phyloP scores from a whole-genome alignment of 1,284 basidiomycete genomes.

The Ustilago xerochloae region DNA sequence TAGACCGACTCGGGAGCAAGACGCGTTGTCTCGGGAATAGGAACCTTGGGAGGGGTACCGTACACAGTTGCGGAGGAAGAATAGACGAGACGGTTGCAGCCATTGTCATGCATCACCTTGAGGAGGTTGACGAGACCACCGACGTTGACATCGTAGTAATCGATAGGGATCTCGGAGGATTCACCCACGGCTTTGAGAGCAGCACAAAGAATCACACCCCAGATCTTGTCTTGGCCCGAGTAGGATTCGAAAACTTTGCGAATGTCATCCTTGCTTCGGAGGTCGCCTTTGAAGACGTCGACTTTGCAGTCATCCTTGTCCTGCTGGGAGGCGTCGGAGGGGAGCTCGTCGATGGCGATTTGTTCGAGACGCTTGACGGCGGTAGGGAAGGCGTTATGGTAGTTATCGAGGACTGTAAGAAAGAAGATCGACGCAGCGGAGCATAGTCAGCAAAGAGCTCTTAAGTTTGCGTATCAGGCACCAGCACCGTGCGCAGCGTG shows the following conservation, averaged over 20 bases:
- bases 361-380: constrained; percentile 80
- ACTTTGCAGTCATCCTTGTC: constrained; percentile 81
- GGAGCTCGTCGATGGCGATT: constrained; percentile 79
- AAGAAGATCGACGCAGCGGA: background rate
- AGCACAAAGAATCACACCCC: constrained; percentile 95
- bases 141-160: constrained; percentile 69
- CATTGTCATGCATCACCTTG: constrained; percentile 79
- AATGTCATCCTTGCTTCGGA: constrained; percentile 58
- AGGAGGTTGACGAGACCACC: constrained; percentile 63
- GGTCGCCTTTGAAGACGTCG: constrained; percentile 71
- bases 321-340: constrained; percentile 74
- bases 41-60: constrained; percentile 89
- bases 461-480: background rate
- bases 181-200: constrained; percentile 99
- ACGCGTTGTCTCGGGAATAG: constrained; percentile 92
- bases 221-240: constrained; percentile 73
- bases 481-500: too few species aligned
- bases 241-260: constrained; percentile 58
- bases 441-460: background rate
- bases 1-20: constrained; percentile 92
- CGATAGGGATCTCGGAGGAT: constrained; percentile 90
- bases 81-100: constrained; percentile 88
- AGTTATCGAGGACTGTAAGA: constrained; percentile 68
- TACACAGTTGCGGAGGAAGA: constrained; percentile 99
- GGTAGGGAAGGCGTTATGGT: constrained; percentile 85